Evolutionary conservation across 2,329 filamentous ascomycete genomes (phyloP), one percentile per base, ranked within the genome.

Genomic region (Penicillium concentricum): DNA sequence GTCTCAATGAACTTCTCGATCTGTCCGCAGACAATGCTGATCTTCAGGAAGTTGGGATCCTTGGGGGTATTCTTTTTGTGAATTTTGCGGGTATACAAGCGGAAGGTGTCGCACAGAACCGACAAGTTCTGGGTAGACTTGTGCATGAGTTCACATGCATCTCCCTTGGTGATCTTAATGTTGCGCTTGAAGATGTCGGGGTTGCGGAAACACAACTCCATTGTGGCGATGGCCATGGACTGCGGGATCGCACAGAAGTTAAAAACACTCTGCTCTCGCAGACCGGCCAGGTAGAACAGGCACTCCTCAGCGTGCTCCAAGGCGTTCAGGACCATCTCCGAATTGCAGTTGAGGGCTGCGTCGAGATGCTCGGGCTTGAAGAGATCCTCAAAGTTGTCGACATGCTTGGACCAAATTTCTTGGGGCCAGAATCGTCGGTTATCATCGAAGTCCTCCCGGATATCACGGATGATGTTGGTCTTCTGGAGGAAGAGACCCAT

Each of bases 401-500:
- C 92, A 72, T 99, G 87, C 81, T 96, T 95, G 71, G 89, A 91
- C 94, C 94, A 99, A 70, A 99, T 91, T 78, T 96, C 92, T 75
- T 89, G 90, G 49, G 94, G 94, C 86, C 91, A 99, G 83, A 96
- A 99, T 56, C 90, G 87, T 60, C 94, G 86, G 66, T 88, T 87
- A 74, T 97, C 94, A 57, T 90, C 84, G 66, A 87, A 87, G 71
- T 99, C 94, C 74, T 99, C 94, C 67, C 87, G 86, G 62, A 97
- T 84, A 73, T 99, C 94, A 71, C 94, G 91, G 71, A 97, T 97
- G 74, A 99, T 97, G 81, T 99, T 99, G 63, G 92, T 96, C 81
- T 99, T 96, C 72, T 99, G 94, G 60, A 99, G 80, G 76, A 99
- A 96, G 65, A 96, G 89, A 24, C 91, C 94, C 94, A 99, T 99